Percentiles rank a stretch among this genome's conserved stretches.
Evolutionary conservation across 768 basidiomycete genomes (phyloP).

Genomic region (Suillus plorans): DNA sequence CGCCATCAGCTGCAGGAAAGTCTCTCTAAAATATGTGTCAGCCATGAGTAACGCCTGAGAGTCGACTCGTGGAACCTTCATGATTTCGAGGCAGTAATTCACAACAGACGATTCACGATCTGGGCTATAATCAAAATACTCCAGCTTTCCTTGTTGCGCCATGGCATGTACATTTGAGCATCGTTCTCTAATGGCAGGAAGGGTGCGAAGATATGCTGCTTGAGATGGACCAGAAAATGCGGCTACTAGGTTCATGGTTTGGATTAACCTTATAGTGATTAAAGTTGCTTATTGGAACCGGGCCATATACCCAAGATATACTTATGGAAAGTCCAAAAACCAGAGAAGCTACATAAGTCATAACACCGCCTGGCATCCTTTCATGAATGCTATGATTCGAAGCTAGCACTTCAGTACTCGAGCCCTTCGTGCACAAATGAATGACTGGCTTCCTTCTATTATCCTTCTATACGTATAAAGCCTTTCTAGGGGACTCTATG

Average conservation of each 20-base stretch:
- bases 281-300: neutral
- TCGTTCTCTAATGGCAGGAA: conserved; percentile 88
- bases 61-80: conserved; percentile 45
- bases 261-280: neutral
- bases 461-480: neutral
- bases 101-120: conserved; percentile 70
- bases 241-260: conserved; percentile 1
- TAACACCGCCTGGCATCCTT: neutral
- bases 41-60: conserved; percentile 8
- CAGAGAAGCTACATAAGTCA: neutral
- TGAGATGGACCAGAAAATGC: conserved; percentile 7
- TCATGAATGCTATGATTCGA: neutral
- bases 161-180: conserved; percentile 78
- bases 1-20: conserved; percentile 41
- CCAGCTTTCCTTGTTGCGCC: conserved; percentile 68
- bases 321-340: neutral
- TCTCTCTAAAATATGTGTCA: conserved; percentile 57
- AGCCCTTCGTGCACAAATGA: neutral
- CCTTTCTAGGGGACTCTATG: neutral
- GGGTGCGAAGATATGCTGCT: conserved; percentile 74
- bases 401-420: too few species aligned
- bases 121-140: conserved; percentile 86
- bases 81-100: conserved; percentile 73
- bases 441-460: neutral
- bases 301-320: neutral